phyloP scores from a whole-genome alignment of 257 asterid genomes.

The Solanum dulcamara region DNA sequence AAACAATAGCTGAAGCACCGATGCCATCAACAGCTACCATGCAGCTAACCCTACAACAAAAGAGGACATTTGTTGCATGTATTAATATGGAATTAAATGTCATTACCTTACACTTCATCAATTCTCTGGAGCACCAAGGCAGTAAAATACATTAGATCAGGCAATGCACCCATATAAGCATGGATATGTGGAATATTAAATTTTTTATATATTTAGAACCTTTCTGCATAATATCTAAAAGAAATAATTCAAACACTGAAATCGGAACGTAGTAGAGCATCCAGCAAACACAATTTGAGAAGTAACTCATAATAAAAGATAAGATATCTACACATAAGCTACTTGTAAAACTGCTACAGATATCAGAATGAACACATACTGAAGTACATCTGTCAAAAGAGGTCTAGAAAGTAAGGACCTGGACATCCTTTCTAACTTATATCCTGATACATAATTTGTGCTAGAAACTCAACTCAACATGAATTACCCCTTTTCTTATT shows the following conservation, averaged over 20 bases:
- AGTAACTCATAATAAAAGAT: neutral
- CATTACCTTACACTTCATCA: neutral
- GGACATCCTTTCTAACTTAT: neutral
- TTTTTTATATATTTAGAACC: neutral
- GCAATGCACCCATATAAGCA: neutral
- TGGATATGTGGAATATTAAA: neutral
- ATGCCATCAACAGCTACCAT: constrained; percentile 64
- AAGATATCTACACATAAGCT: neutral
- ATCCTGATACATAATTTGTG: neutral
- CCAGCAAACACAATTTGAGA: neutral
- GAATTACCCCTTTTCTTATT: neutral
- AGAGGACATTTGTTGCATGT: neutral
- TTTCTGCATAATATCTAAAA: neutral
- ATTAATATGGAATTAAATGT: neutral
- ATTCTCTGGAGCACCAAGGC: neutral
- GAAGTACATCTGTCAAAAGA: neutral
- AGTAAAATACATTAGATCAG: neutral
- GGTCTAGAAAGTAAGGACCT: neutral
- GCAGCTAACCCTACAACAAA: constrained; percentile 60
- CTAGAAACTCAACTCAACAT: neutral
- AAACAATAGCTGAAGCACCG: constrained; percentile 46
- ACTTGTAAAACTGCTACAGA: neutral
- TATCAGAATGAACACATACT: neutral
- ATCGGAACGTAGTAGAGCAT: neutral
- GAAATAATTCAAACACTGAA: neutral